Conservation (phyloP, 176 grass and related monocot genomes). For the Elymus sibiricus region DNA sequence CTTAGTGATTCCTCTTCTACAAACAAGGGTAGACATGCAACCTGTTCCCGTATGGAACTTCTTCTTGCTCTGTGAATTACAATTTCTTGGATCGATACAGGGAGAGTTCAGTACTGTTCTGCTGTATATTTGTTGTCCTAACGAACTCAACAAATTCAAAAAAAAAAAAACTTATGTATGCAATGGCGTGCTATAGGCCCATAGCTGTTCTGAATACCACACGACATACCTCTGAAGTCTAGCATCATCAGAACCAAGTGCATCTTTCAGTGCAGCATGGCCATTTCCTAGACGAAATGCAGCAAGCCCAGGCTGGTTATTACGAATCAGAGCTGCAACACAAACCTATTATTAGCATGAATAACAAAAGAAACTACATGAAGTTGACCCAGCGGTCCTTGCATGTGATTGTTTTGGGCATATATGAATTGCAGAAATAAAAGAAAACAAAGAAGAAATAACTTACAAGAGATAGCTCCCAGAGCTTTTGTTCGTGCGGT, state of each 20-base stretch:
- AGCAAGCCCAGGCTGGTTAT: conserved; percentile 67
- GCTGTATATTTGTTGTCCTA: background rate
- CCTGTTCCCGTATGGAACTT: background rate
- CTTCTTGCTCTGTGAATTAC: background rate
- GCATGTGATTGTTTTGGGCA: background rate
- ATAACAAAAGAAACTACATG: background rate
- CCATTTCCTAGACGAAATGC: conserved; percentile 96
- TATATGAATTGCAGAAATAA: background rate
- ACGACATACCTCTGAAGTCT: conserved; percentile 70
- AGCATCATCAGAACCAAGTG: conserved; percentile 72
- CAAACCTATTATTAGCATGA: background rate
- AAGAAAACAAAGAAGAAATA: background rate
- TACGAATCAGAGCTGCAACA: conserved; percentile 68
- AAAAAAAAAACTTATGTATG: background rate
- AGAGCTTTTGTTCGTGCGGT: conserved; percentile 85
- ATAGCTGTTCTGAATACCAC: background rate
- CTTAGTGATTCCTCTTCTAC: background rate
- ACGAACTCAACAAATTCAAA: background rate
- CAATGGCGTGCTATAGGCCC: background rate
- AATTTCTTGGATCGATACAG: background rate
- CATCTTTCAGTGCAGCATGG: conserved; percentile 74
- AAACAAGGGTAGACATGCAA: background rate
- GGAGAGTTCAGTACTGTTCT: background rate
- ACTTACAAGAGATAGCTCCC: conserved; percentile 89
- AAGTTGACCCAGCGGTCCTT: background rate